A percentile compares a stretch with the other conserved stretches of the same genome.
Conservation (phyloP, 2,329 filamentous ascomycete genomes). For the Colletotrichum nymphaeae region DNA sequence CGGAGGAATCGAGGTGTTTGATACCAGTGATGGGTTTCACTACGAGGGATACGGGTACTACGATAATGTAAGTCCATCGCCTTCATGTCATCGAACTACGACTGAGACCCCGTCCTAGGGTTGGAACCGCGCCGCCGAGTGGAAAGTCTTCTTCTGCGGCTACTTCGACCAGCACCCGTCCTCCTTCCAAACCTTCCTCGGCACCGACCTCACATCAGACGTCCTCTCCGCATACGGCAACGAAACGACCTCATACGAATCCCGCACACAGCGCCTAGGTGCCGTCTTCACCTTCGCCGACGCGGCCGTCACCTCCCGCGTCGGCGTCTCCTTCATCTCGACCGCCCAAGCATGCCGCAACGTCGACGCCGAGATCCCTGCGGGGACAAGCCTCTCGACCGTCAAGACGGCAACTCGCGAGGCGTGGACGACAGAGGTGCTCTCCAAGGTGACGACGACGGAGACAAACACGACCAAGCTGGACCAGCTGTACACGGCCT, state of each 20-base stretch:
- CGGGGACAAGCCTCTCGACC: slow-evolving; percentile 51
- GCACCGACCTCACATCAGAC: slow-evolving; percentile 44
- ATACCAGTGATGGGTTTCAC: slow-evolving; percentile 52
- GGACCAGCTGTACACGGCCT: slow-evolving; percentile 71
- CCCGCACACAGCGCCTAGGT: slow-evolving; percentile 52
- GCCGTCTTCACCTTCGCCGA: slow-evolving; percentile 66
- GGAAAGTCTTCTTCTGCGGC: slow-evolving; percentile 74
- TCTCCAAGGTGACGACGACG: slow-evolving; percentile 72
- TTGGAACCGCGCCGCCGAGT: slow-evolving; percentile 73
- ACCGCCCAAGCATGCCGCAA: slow-evolving; percentile 68
- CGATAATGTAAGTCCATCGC: slow-evolving; percentile 61
- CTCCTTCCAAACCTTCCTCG: slow-evolving; percentile 58
- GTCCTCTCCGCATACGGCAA: slow-evolving; percentile 47
- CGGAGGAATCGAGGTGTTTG: slow-evolving; percentile 66
- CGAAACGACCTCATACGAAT: slow-evolving; percentile 45
- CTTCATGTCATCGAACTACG: not conserved
- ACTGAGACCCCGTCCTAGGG: slow-evolving; percentile 48
- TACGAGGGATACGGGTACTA: slow-evolving; percentile 73
- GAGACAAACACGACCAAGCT: slow-evolving; percentile 66
- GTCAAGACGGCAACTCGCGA: slow-evolving; percentile 60
- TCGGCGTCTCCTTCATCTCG: slow-evolving; percentile 78
- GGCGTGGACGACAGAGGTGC: slow-evolving; percentile 71
- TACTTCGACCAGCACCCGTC: slow-evolving; percentile 61
- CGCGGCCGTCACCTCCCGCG: slow-evolving; percentile 62
- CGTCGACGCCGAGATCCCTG: slow-evolving; percentile 66